Base-by-base conservation (phyloP, 2,329 filamentous ascomycete species). In the Ophiosphaerella narmari region DNA sequence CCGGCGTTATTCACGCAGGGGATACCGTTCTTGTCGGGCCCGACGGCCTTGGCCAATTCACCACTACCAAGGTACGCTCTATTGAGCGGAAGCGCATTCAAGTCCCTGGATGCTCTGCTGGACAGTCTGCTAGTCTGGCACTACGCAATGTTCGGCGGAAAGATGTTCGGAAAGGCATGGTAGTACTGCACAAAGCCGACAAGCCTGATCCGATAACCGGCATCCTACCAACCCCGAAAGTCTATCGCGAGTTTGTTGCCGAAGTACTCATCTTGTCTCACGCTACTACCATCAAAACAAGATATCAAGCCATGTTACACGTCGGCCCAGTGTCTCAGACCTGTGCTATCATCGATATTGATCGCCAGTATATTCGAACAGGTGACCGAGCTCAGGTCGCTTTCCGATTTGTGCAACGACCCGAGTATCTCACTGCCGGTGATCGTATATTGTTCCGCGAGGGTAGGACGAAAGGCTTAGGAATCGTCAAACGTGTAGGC, bases 281-380 rank as follows among this genome's bases (percentile, higher is more conserved):
- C 67, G 91, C 93, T 0, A 99, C 94, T 0, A 99, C 94, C 37
- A 99, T 99, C 74, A 94, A 96, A 74, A 91, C 87, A 0, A 93
- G 91, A 65, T 99, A 99, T 61, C 94, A 99, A 77, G 94, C 94
- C 0, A 99, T 97, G 92, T 82, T 99, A 18, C 94, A 99, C 65
- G 92, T 99, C 4, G 94, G 94, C 0, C 90, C 94, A 0, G 89
- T 99, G 37, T 91, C 89, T 35, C 94, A 99, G 76, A 99, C 94
- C 0, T 99, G 94, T 68, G 87, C 91, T 9, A 97, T 99, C 68
- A 96, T 99, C 66, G 94, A 97, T 67, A 94, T 99, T 59, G 94
- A 99, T 70, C 86, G 93, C n/a, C 89, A 89, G 23, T 94, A 92
- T 65, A 97, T 99, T 59, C 86, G 94, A 7, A 97, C 93, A 0